Conservation (phyloP, 202 grass and related monocot species). For the Panicum virgatum region DNA sequence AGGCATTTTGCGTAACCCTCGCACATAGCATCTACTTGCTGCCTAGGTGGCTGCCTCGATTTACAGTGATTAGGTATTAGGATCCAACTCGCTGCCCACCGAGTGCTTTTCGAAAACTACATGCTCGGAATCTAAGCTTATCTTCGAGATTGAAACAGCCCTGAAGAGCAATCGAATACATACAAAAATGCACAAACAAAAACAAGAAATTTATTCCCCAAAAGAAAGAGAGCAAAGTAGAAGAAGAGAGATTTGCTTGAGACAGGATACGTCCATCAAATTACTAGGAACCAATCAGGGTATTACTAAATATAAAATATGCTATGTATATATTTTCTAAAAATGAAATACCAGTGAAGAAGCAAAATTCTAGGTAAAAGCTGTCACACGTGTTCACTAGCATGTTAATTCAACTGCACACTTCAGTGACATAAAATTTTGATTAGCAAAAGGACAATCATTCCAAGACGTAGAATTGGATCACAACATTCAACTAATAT, state of each 20-base stretch:
- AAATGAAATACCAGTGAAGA: neutral
- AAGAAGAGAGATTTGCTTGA: neutral
- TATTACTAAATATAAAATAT: neutral
- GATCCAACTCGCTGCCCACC: neutral
- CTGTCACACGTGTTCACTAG: neutral
- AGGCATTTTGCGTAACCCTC: too few species aligned
- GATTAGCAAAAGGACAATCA: neutral
- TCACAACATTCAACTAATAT: constrained; percentile 14
- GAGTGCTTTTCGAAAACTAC: neutral
- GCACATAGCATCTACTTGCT: too few species aligned
- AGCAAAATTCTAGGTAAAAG: neutral
- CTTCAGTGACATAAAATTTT: constrained; percentile 11
- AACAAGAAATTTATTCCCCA: neutral
- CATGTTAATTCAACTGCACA: neutral
- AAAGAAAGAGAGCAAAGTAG: neutral
- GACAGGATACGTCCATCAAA: neutral
- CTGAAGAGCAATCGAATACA: neutral
- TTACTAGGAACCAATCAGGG: neutral
- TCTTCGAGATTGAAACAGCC: neutral
- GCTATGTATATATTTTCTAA: neutral
- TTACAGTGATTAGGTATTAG: neutral
- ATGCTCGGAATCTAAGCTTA: neutral
- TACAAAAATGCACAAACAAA: neutral
- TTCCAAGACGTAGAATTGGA: constrained; percentile 7
- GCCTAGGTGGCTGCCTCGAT: neutral